Evolutionary conservation across 495 filamentous ascomycete species (phyloP), one percentile per base, ranked within the genome.

Genomic region (Hypoxylon intermedium): DNA sequence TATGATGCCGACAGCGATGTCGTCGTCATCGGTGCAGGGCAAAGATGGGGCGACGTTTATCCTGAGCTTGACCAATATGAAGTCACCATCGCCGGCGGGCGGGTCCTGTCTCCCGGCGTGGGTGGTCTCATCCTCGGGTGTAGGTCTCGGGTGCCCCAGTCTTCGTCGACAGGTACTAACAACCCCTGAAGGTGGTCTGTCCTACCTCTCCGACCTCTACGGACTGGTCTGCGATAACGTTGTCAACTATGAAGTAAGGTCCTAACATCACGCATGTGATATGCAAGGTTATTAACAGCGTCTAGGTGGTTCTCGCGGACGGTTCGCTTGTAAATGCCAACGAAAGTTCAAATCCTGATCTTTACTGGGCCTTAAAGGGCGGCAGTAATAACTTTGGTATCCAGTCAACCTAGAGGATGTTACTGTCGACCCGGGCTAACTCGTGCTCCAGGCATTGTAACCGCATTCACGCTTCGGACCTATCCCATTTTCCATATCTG

Each of bases 311-410:
- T 15, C 34, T 37, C 1, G 11, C n/a, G 11, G 12, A 37, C 12
- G 34, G 34, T 5, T 15, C 12, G 0, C 20, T 50, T 4, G 46
- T 37, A 1, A 13, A 37, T 3, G 34, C 34, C 12, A 37, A 37
- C n/a, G n/a, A 5, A 2, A 15, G 15, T 13, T 13, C 11, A 13
- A 37, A 37, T 6, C 12, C 34, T 3, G 80, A 84, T 63, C 71
- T 85, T 4, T 83, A 72, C 68, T 77, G 75, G 68, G 81, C 79
- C 15, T 67, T 84, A 50, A 81, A 81, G 66, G 80, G 79, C 1
- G 77, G 72, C 53, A 74, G 65, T 56, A 46, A 53, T 20, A 82
- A 79, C 68, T 82, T 81, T 45, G 81, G 82, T 5, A 69, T 81
- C 6, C 12, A 11, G 12, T 34, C 9, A 4, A 34, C 31, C 5